Percentiles rank a stretch among this genome's conserved stretches.
Conservation (phyloP, 805 yeast species). For the Myxozyma melibiosi region DNA sequence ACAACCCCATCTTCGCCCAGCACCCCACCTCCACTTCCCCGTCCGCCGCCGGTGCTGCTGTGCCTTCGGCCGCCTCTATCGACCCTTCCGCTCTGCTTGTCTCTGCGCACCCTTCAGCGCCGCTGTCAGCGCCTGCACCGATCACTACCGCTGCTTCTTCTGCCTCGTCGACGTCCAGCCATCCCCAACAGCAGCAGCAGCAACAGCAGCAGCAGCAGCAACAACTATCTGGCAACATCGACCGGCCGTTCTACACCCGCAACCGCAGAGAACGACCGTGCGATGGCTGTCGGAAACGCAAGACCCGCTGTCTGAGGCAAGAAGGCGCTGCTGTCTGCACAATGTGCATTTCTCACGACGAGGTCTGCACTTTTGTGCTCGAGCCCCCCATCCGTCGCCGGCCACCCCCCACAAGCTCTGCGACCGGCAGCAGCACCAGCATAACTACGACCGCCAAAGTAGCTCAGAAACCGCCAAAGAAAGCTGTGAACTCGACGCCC, state of each 20-base stretch:
- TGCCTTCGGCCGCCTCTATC: not conserved
- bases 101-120: too few species aligned
- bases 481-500: too few species aligned
- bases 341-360: slow-evolving; percentile 41
- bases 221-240: not conserved
- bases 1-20: not conserved
- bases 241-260: slow-evolving; percentile 35
- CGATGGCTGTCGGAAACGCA: slow-evolving; percentile 45
- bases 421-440: too few species aligned
- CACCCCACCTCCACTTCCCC: not conserved
- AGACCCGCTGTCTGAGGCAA: slow-evolving; percentile 42
- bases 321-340: slow-evolving; percentile 36
- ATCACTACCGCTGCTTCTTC: too few species aligned
- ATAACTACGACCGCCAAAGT: not conserved
- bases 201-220: too few species aligned
- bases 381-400: slow-evolving; percentile 35
- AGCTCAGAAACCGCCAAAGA: too few species aligned
- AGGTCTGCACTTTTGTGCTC: slow-evolving; percentile 41
- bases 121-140: too few species aligned
- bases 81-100: not conserved
- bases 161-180: too few species aligned
- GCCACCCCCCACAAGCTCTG: slow-evolving; percentile 1
- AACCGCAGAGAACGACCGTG: slow-evolving; percentile 44
- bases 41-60: not conserved
- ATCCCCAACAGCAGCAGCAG: too few species aligned